Evolutionary conservation across 2,329 filamentous ascomycete species (phyloP), one percentile per base, ranked within the genome.

Genomic region (Epichloe coenophiala): DNA sequence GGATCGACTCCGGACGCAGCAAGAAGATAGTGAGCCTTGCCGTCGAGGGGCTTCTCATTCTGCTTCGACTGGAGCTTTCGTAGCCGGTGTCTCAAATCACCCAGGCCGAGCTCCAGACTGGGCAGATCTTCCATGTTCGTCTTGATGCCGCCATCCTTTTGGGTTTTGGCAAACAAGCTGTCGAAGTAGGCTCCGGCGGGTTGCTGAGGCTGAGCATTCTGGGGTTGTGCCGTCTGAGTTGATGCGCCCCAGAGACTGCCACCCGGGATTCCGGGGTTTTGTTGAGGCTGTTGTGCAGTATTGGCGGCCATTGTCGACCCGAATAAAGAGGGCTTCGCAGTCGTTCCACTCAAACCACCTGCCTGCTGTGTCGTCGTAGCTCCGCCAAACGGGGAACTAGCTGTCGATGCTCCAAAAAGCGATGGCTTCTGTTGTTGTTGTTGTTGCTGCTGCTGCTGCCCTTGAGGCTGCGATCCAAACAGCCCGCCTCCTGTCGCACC

Each of bases 1-100:
- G 91, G 88, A 61, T 95, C 88, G 51, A 98, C 86, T 36, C 93
- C 93, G 12, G 93, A 97, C 7, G 88, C 91, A 31, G 91, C 89
- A 47, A 98, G 82, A 40, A 97, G 76, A 66, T 95, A 96, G 65
- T 96, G 91, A 31, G 80, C 80, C 60, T 86, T 90, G 55, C 76
- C 75, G 59, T 81, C 75, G 33, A 77, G 65, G 2, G 70, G 66
- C 53, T 71, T 71, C 57, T 78, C 75, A 54, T 65, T 68, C 31
- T 70, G 73, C 70, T 65, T 77, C 57, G 84, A 78, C 41, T 84
- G 81, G 23, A 94, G 81, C 65, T 84, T 83, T 61, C 83, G 84
- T 58, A 98, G 75, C 75, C 90, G 73, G 78, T 88, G 70, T 74
- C 93, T 75, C 76, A 98, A 84, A 69, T 98, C 93, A 52, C 88